Evolutionary conservation across 108 stramenopile species (phyloP).

Genomic region (Cafeteria roenbergensis): DNA sequence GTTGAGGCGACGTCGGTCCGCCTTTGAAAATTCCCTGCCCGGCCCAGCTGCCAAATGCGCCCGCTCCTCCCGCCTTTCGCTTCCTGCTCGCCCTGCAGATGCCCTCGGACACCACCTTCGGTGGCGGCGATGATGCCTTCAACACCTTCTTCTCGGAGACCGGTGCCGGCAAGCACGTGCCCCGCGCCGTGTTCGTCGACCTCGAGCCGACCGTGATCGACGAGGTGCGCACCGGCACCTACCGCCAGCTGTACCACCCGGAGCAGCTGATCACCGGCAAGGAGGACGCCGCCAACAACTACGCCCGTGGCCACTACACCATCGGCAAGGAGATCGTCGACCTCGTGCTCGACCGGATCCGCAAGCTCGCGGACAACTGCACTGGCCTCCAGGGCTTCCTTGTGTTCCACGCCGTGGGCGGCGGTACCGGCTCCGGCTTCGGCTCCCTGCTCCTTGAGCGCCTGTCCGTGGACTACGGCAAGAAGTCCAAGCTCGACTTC

Average conservation of each 20-base stretch:
- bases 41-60: no score
- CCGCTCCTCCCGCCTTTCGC: not conserved
- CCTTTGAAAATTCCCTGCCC: no score
- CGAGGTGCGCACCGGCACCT: conserved; percentile 58
- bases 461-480: conserved; percentile 89
- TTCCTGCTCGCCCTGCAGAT: conserved; percentile 16
- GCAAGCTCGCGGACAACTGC: conserved; percentile 95
- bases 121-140: conserved; percentile 58
- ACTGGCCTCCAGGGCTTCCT: conserved; percentile 98
- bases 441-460: conserved; percentile 94
- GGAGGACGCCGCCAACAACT: conserved; percentile 99
- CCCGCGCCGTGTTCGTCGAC: conserved; percentile 90
- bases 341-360: conserved; percentile 88
- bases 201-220: conserved; percentile 86
- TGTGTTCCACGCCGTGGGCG: conserved; percentile 95
- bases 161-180: conserved; percentile 87
- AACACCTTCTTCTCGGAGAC: conserved; percentile 96
- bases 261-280: conserved; percentile 98
- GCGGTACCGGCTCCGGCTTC: conserved; percentile 95
- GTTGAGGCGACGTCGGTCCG: no score
- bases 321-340: conserved; percentile 95
- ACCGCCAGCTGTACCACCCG: conserved; percentile 86
- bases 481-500: conserved; percentile 97
- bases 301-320: conserved; percentile 99
- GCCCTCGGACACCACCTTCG: conserved; percentile 59